Conservation (phyloP, 768 basidiomycete species). For the Mycena pura region DNA sequence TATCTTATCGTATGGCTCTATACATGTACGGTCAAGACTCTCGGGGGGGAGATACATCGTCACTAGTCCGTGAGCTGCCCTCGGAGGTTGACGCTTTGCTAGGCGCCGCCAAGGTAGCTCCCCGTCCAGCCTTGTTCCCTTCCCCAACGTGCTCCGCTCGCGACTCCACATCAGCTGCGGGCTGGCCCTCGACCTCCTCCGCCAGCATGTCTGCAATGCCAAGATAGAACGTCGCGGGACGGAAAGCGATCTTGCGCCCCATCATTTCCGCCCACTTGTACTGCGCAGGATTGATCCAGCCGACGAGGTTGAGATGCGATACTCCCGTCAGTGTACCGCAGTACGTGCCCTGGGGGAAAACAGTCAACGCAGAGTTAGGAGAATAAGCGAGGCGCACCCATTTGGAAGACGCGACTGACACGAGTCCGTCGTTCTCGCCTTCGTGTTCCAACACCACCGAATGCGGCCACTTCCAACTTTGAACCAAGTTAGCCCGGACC, state of each 20-base stretch:
- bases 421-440: constrained; percentile 94
- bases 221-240: constrained; percentile 90
- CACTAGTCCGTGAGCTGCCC: constrained; percentile 23
- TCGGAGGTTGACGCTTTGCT: no score
- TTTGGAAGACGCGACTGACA: constrained; percentile 84
- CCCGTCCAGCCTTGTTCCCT: constrained; percentile 13
- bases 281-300: constrained; percentile 90
- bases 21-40: constrained; percentile 3
- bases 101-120: constrained; percentile 13
- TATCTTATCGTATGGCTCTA: no score
- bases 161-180: constrained; percentile 16
- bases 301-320: constrained; percentile 91
- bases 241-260: constrained; percentile 90
- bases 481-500: no score
- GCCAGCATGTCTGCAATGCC: constrained; percentile 83
- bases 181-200: constrained; percentile 71
- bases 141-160: neutral
- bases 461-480: constrained; percentile 71
- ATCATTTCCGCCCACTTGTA: constrained; percentile 91
- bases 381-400: constrained; percentile 58
- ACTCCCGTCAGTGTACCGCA: constrained; percentile 91
- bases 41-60: neutral
- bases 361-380: neutral
- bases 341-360: constrained; percentile 76
- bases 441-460: constrained; percentile 84